Evolutionary conservation across 768 basidiomycete species (phyloP).

Genomic region (Naganishia vaughanmartiniae): DNA sequence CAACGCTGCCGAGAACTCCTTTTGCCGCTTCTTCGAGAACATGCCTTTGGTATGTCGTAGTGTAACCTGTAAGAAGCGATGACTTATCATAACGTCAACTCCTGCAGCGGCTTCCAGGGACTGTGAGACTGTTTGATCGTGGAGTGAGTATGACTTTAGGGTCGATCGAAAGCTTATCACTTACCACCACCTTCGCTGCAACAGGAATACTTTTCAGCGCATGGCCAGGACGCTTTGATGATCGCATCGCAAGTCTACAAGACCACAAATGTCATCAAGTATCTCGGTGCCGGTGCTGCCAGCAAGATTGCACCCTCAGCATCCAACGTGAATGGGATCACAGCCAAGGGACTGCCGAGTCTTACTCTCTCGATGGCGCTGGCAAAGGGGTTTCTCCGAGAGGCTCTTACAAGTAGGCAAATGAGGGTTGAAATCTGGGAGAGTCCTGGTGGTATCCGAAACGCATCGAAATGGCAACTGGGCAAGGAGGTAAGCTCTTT

Average conservation of each 20-base stretch:
- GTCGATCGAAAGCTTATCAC: background rate
- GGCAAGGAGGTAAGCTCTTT: conserved; percentile 67
- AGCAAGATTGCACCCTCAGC: conserved; percentile 34
- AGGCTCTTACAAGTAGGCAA: conserved; percentile 84
- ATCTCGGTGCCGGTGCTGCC: conserved; percentile 61
- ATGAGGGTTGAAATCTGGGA: conserved; percentile 88
- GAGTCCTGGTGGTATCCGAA: conserved; percentile 70
- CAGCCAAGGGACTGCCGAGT: conserved; percentile 61
- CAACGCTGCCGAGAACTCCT: conserved; percentile 71
- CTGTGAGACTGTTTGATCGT: conserved; percentile 82
- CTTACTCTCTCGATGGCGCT: conserved; percentile 73
- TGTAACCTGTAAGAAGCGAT: no score
- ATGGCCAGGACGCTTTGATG: conserved; percentile 82
- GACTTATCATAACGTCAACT: background rate
- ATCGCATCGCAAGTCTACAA: conserved; percentile 61
- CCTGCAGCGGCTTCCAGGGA: conserved; percentile 58
- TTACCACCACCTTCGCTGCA: background rate
- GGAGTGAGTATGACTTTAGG: conserved; percentile 42
- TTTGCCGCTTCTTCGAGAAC: conserved; percentile 58
- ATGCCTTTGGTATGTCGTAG: conserved; percentile 49
- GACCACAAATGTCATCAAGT: conserved; percentile 89
- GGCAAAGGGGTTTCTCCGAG: conserved; percentile 77
- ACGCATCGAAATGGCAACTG: conserved; percentile 68
- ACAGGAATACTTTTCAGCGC: conserved; percentile 76
- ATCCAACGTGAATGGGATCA: conserved; percentile 45